Conservation (phyloP, 192 early-diverging fungal species). For the Funneliformis geosporum region DNA sequence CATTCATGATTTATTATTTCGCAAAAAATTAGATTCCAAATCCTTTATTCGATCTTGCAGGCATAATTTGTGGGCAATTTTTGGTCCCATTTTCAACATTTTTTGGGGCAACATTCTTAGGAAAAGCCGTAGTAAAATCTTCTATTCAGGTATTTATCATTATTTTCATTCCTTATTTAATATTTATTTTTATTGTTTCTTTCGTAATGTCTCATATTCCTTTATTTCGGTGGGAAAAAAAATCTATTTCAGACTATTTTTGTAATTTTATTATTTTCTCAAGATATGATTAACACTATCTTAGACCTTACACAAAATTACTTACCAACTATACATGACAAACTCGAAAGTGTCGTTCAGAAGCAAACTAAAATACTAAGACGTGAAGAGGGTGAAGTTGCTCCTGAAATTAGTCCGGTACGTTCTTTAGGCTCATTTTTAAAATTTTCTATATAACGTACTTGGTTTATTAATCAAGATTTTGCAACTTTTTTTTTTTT, state of each 20-base stretch:
- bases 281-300: conserved; percentile 67
- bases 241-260: conserved; percentile 56
- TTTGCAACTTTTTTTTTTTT: conserved; percentile 3
- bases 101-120: conserved; percentile 93
- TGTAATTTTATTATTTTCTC: conserved; percentile 82
- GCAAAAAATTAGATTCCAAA: conserved; percentile 76
- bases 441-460: not conserved
- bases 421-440: not conserved
- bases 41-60: conserved; percentile 94
- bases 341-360: conserved; percentile 54
- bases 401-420: conserved; percentile 23
- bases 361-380: conserved; percentile 43
- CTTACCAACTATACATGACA: conserved; percentile 61
- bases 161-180: not conserved
- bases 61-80: conserved; percentile 93
- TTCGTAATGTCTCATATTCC: too few relatives aligned
- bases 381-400: conserved; percentile 30
- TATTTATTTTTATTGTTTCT: not conserved
- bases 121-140: conserved; percentile 89
- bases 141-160: conserved; percentile 67
- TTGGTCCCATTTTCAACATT: conserved; percentile 90
- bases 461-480: conserved; percentile 5
- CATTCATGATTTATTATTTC: conserved; percentile 10
- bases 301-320: conserved; percentile 50
- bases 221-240: not conserved